Percentiles rank a stretch among this genome's conserved stretches.
These are phyloP conservation scores for Beta macrorhiza DNA, from an alignment of 179 eudicot genomes.

Conservation along the genomic window DNA sequence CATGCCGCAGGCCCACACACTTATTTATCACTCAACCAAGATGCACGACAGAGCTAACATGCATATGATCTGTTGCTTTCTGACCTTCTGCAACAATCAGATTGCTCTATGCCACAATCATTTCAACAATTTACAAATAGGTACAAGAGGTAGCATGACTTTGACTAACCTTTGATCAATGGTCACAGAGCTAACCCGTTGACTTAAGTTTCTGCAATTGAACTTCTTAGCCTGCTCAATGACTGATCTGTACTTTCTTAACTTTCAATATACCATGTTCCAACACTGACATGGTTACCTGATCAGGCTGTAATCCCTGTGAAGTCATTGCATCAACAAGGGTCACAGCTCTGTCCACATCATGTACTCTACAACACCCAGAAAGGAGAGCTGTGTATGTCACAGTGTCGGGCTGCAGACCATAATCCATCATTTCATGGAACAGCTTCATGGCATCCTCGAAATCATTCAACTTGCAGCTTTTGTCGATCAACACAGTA, in stretches of 20 bases:
- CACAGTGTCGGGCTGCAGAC: constrained; percentile 59
- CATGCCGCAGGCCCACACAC: neutral
- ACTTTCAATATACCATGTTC: constrained; percentile 39
- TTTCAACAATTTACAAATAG: neutral
- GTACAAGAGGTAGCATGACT: neutral
- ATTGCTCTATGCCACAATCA: neutral
- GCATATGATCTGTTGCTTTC: too few relatives aligned
- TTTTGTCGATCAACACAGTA: constrained; percentile 52
- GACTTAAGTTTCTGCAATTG: neutral
- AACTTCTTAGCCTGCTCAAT: constrained; percentile 8
- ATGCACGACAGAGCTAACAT: neutral
- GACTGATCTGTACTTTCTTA: constrained; percentile 34
- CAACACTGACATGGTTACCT: constrained; percentile 28
- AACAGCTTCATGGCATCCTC: constrained; percentile 49
- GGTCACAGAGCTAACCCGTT: neutral
- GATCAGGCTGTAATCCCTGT: constrained; percentile 45
- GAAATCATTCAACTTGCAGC: constrained; percentile 44
- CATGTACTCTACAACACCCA: constrained; percentile 38
- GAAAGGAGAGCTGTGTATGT: constrained; percentile 59
- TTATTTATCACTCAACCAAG: neutral
- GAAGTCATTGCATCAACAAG: constrained; percentile 43
- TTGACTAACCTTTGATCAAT: constrained; percentile 6
- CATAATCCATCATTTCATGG: constrained; percentile 54
- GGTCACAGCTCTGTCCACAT: constrained; percentile 39
- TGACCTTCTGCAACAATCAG: neutral